Evolutionary conservation across 352 stramenopile species (phyloP).

Genomic region (Phytophthora kernoviae): DNA sequence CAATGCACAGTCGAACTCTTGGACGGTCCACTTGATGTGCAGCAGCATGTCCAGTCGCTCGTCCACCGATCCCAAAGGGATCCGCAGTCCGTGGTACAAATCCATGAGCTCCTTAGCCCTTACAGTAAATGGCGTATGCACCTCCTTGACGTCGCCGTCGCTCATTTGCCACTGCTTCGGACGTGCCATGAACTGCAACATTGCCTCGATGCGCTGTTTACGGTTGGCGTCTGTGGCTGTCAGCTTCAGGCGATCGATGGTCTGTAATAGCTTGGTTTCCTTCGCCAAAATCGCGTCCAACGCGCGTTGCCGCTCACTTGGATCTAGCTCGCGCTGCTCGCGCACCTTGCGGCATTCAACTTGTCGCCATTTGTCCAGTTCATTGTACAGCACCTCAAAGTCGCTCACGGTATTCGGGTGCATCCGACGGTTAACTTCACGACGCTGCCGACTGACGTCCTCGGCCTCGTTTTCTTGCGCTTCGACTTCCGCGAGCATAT

Average conservation of each 20-base stretch:
- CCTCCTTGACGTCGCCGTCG: slow-evolving; percentile 86
- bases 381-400: slow-evolving; percentile 94
- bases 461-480: slow-evolving; percentile 55
- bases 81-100: slow-evolving; percentile 82
- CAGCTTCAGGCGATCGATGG: slow-evolving; percentile 90
- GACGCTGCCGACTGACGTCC: slow-evolving; percentile 55
- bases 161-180: slow-evolving; percentile 94
- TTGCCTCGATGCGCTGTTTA: slow-evolving; percentile 84
- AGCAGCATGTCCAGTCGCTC: slow-evolving; percentile 91
- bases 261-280: slow-evolving; percentile 87
- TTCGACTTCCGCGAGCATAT: slow-evolving; percentile 39
- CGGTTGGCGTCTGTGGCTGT: slow-evolving; percentile 79
- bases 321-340: slow-evolving; percentile 37
- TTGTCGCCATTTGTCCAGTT: slow-evolving; percentile 92
- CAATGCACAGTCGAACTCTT: slow-evolving; percentile 91
- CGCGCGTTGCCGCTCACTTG: slow-evolving; percentile 41
- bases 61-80: slow-evolving; percentile 63
- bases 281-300: slow-evolving; percentile 73
- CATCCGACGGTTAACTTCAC: slow-evolving; percentile 88
- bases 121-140: slow-evolving; percentile 90
- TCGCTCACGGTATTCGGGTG: slow-evolving; percentile 82
- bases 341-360: slow-evolving; percentile 82
- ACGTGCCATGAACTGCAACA: slow-evolving; percentile 88
- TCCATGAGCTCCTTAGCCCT: slow-evolving; percentile 91
- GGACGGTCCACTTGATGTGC: slow-evolving; percentile 93